Percentiles rank a stretch among this genome's conserved stretches.
phyloP scores from a whole-genome alignment of 2,329 filamentous ascomycete species.

The Leptographium lundbergii region DNA sequence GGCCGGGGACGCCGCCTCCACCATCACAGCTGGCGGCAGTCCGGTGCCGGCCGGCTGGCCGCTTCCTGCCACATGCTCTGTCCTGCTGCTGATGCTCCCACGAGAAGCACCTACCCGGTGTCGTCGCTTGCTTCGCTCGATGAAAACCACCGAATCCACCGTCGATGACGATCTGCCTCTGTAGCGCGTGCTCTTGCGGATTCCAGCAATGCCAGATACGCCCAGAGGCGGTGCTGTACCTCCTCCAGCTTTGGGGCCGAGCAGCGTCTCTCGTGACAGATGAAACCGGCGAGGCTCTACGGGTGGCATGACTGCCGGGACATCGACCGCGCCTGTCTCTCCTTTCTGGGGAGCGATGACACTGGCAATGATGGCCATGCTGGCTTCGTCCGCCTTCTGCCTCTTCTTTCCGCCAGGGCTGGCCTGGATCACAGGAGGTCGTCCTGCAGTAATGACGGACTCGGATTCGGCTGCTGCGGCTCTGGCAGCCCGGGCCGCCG shows the following conservation, averaged over 20 bases:
- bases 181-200: slow-evolving; percentile 22
- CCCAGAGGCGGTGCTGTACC: slow-evolving; percentile 19
- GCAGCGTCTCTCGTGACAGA: slow-evolving; percentile 26
- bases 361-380: not conserved
- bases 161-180: not conserved
- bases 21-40: not conserved
- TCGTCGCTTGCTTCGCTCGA: slow-evolving; percentile 34
- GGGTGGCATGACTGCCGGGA: not conserved
- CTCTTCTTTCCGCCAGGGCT: slow-evolving; percentile 22
- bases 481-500: slow-evolving; percentile 3
- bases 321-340: not conserved
- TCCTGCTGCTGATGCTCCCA: slow-evolving; percentile 13
- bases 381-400: not conserved
- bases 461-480: slow-evolving; percentile 14
- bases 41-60: not conserved
- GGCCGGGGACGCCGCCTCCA: not conserved
- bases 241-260: slow-evolving; percentile 14
- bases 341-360: not conserved
- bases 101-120: slow-evolving; percentile 6
- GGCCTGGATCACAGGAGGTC: slow-evolving; percentile 27
- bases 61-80: not conserved
- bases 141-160: slow-evolving; percentile 34
- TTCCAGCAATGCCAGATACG: slow-evolving; percentile 16
- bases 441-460: slow-evolving; percentile 13
- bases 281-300: slow-evolving; percentile 39